Evolutionary conservation across 495 filamentous ascomycete species (phyloP).

Genomic region (Pseudomonodictys pantanalensis): DNA sequence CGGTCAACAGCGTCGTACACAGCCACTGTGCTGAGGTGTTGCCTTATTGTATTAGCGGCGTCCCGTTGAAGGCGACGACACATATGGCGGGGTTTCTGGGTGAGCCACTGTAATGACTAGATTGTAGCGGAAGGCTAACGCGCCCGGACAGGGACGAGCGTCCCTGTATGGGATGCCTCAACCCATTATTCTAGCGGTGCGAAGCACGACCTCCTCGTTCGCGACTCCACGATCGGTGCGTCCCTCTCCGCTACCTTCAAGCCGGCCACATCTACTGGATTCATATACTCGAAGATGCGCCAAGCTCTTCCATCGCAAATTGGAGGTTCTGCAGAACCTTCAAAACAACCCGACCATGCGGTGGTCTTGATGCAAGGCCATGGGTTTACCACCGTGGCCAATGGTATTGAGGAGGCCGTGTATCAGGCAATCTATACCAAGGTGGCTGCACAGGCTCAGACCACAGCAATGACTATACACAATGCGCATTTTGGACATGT

Average conservation of each 20-base stretch:
- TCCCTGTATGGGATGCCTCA: constrained; percentile 39
- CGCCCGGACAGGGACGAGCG: constrained; percentile 19
- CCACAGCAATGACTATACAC: constrained; percentile 35
- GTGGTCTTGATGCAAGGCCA: constrained; percentile 42
- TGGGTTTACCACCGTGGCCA: constrained; percentile 38
- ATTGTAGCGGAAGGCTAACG: background rate
- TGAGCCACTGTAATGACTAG: constrained; percentile 1
- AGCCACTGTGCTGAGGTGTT: constrained; percentile 48
- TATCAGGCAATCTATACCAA: constrained; percentile 41
- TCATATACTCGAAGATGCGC: constrained; percentile 31
- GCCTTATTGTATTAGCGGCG: constrained; percentile 46
- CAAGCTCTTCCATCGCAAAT: constrained; percentile 27
- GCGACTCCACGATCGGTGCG: constrained; percentile 47
- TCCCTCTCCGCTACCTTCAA: constrained; percentile 43
- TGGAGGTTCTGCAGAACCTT: constrained; percentile 20
- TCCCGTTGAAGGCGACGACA: constrained; percentile 45
- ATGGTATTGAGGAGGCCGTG: constrained; percentile 38
- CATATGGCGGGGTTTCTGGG: constrained; percentile 55
- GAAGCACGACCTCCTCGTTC: constrained; percentile 43
- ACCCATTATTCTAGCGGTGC: constrained; percentile 35
- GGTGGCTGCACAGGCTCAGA: constrained; percentile 39
- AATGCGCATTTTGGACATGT: constrained; percentile 35
- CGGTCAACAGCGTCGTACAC: constrained; percentile 49
- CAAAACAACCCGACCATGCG: constrained; percentile 28
- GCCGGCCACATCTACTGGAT: constrained; percentile 34